Evolutionary conservation across 139 green algal genomes (phyloP).

Genomic region (Asterochloris erici): DNA sequence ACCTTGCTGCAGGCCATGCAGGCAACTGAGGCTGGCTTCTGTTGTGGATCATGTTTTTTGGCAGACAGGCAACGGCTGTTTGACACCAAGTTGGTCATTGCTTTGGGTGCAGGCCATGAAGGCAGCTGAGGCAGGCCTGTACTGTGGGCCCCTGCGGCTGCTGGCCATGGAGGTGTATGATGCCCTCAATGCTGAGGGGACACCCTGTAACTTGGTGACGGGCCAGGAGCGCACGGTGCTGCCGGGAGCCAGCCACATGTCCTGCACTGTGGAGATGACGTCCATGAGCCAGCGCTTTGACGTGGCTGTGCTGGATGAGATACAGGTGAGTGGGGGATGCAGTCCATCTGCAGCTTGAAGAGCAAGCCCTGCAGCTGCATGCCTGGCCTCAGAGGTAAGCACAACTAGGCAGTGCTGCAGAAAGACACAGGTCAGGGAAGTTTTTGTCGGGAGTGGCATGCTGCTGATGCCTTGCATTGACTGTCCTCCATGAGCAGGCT

Average conservation of each 20-base stretch:
- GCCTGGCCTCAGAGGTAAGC: too few species aligned
- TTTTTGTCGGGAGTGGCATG: too few species aligned
- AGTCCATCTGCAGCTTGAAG: too few species aligned
- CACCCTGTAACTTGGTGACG: constrained; percentile 53
- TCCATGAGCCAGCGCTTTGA: constrained; percentile 57
- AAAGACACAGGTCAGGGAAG: too few species aligned
- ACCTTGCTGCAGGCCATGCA: constrained; percentile 48
- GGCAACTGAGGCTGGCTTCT: constrained; percentile 68
- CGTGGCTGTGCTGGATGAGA: constrained; percentile 95
- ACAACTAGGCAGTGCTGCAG: too few species aligned
- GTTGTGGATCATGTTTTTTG: constrained; percentile 71
- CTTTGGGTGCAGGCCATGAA: constrained; percentile 51
- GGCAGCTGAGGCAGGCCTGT: constrained; percentile 69
- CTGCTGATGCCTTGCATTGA: too few species aligned
- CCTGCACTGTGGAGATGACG: constrained; percentile 97
- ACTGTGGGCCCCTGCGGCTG: constrained; percentile 91
- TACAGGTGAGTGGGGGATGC: constrained; percentile 61
- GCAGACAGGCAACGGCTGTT: too few species aligned
- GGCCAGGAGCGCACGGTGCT: constrained; percentile 85
- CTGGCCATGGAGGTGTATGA: constrained; percentile 90
- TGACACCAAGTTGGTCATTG: too few species aligned
- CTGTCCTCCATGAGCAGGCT: too few species aligned
- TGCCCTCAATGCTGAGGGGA: constrained; percentile 44
- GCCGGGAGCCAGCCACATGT: constrained; percentile 71
- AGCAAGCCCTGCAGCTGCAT: too few species aligned